Percentiles rank a stretch among this genome's conserved stretches.
phyloP scores from a whole-genome alignment of 129 eudicot species.

The Lonicera japonica region DNA sequence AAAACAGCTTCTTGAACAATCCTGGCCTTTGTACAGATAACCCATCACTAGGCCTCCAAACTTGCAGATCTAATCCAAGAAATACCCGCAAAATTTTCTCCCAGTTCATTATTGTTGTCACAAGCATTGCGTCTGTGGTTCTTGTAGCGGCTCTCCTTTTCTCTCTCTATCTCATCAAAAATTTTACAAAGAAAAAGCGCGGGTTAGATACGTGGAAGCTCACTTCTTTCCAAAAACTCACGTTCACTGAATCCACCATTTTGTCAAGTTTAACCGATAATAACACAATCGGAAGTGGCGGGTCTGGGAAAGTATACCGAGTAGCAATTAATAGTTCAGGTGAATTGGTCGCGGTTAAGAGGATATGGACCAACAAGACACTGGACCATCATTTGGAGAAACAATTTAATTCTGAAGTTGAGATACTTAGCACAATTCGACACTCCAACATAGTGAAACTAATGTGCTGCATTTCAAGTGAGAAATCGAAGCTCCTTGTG shows the following conservation, averaged over 20 bases:
- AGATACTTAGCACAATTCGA: constrained; percentile 53
- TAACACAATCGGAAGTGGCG: constrained; percentile 80
- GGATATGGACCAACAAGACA: constrained; percentile 44
- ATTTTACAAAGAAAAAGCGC: constrained; percentile 30
- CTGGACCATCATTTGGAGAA: constrained; percentile 48
- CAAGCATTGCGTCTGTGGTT: constrained; percentile 36
- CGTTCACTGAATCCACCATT: constrained; percentile 59
- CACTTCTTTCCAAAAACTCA: constrained; percentile 69
- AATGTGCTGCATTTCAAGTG: constrained; percentile 65
- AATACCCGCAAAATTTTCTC: constrained; percentile 26
- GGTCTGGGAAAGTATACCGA: constrained; percentile 77
- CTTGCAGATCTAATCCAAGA: constrained; percentile 27
- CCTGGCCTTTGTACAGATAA: constrained; percentile 52
- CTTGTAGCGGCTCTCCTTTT: constrained; percentile 26
- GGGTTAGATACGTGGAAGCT: constrained; percentile 47
- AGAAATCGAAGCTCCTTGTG: constrained; percentile 59
- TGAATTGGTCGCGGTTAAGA: constrained; percentile 65
- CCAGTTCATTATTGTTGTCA: constrained; percentile 30
- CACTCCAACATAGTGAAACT: constrained; percentile 80
- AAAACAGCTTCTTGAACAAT: constrained; percentile 46
- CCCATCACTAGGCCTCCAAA: constrained; percentile 32
- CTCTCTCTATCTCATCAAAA: constrained; percentile 21
- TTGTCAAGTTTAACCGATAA: constrained; percentile 54
- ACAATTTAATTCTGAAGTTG: constrained; percentile 67
- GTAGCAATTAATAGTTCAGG: constrained; percentile 44